Base-by-base conservation (phyloP, 163 green algal genomes). In the Chlorella variabilis region DNA sequence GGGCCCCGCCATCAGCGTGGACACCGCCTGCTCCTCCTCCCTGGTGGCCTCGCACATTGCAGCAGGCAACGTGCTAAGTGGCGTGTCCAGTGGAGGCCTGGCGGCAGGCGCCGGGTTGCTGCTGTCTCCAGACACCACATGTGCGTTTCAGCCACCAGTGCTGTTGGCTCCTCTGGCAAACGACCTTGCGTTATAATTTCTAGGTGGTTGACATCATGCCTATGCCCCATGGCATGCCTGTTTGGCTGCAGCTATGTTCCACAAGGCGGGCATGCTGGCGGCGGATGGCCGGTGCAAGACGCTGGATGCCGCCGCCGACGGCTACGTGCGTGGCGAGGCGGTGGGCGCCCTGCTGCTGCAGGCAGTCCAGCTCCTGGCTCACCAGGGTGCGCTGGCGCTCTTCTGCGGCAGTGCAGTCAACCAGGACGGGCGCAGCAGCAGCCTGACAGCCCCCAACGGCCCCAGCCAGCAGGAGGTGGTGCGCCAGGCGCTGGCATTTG, bases 21-120 rank as follows among this genome's bases (percentile, higher is more conserved):
- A 98, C 90, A 98, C 95, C 4, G 95, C 95, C 62, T 98, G 95
- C 86, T 97, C 92, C 21, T 95, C 92, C 25, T 94, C 91, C 8
- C 83, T 98, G 51, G 95, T 98, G 17, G 93, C 89, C 3, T 67
- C 89, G 0, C 89, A 93, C 70, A 38, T 90, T 17, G 78, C 78
- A 13, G 63, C 75, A 0, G 45, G 27, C 25, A 54, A 71, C 25
- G 48, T 88, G 31, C 84, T 73, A 38, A 39, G 38, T 38, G 79
- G 85, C 4, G 68, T 54, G 39, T 83, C 81, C 41, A 39, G 8
- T 4, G 80, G 81, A 15, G 91, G 89, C 1, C 25, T 95, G 21
- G 88, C 83, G 4, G 90, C 83, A 9, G 94, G 91, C 27, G 90
- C 96, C 48, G 96, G 94, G 75, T 76, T 93, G 49, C 83, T 91